Conservation (phyloP, 768 basidiomycete species). For the Agrocybe pediades region DNA sequence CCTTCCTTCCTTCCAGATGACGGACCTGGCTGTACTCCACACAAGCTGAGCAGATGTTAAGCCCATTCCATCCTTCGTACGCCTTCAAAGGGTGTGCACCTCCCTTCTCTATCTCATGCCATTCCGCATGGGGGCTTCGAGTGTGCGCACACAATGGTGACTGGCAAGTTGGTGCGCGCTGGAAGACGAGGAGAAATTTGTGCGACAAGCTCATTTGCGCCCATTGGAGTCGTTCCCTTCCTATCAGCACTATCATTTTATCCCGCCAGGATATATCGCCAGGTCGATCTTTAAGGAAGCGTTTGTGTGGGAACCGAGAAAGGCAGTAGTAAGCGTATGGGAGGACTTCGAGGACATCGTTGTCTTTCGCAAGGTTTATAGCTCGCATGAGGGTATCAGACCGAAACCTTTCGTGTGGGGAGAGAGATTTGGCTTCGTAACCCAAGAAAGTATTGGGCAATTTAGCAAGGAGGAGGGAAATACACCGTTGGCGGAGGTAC, state of each 20-base stretch:
- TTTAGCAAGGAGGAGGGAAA: slow-evolving; percentile 43
- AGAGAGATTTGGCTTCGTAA: slow-evolving; percentile 30
- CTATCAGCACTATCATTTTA: slow-evolving; percentile 40
- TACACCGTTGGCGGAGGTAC: slow-evolving; percentile 53
- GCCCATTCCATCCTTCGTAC: slow-evolving; percentile 34
- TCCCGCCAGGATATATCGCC: slow-evolving; percentile 39
- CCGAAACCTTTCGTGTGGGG: slow-evolving; percentile 30
- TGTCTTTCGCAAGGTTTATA: slow-evolving; percentile 44
- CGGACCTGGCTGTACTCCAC: slow-evolving; percentile 28
- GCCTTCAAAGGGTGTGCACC: slow-evolving; percentile 35
- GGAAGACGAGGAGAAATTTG: slow-evolving; percentile 42
- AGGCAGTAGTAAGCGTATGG: slow-evolving; percentile 55
- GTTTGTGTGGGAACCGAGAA: slow-evolving; percentile 39
- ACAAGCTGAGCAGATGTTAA: slow-evolving; percentile 38
- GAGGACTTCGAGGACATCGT: slow-evolving; percentile 38
- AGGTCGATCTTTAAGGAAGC: slow-evolving; percentile 36
- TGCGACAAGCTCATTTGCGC: slow-evolving; percentile 45
- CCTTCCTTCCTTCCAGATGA: slow-evolving; percentile 34
- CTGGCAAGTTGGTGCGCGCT: slow-evolving; percentile 30
- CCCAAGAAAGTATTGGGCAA: slow-evolving; percentile 41
- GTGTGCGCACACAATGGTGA: slow-evolving; percentile 33
- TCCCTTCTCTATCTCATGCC: slow-evolving; percentile 41
- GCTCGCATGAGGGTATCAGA: slow-evolving; percentile 44
- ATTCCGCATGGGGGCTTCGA: slow-evolving; percentile 42
- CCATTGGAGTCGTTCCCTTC: slow-evolving; percentile 40